Base-by-base conservation (phyloP, 228 moss, liverwort and hornwort genomes). In the Sphagnum fallax region DNA sequence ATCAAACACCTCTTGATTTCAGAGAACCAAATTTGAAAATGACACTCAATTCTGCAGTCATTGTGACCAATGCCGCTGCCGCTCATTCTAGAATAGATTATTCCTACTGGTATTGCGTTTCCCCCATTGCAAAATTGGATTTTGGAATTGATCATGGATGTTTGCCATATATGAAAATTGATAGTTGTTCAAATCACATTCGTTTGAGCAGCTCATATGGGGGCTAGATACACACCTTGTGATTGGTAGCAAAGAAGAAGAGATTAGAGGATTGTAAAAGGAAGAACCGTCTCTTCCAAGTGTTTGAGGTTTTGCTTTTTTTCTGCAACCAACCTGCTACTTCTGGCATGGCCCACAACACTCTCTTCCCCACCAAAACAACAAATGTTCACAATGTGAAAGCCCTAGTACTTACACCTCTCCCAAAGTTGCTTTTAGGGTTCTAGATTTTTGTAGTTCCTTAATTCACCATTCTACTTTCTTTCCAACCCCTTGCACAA, bases 301-400 rank as follows among this genome's bases (percentile, higher is more conserved):
- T 66, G 8, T 75, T 66, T 1, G 84, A 84, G 53, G 47, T 75
- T 1, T 82, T 83, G 61, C 78, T 88, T 0, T 75, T 63, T 62
- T 90, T 89, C 0, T 92, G 90, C 58, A 90, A 67, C 82, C 84
- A 92, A 4, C 92, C 92, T 16, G 90, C 84, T 0, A 84, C 69
- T 50, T 92, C 90, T 2, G 88, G 84, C 5, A 87, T 15, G 4
- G 78, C 79, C 92, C 90, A 92, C 73, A 92, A 60, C 50, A 83
- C 80, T 53, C 0, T 52, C 5, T 7, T 59, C 72, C 52, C 47
- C 48, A 51, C 16, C 70, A 70, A 11, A 48, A 5, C 47, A 11
- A 32, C 68, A 10, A 53, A 57, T 55, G 8, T 55, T 55, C 55
- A 55, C 2, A 32, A 32, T 32, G 32, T 32, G 32, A 32, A 32